Evolutionary conservation across 2,329 filamentous ascomycete genomes (phyloP).

Genomic region (Byssoonygena ceratinophila): DNA sequence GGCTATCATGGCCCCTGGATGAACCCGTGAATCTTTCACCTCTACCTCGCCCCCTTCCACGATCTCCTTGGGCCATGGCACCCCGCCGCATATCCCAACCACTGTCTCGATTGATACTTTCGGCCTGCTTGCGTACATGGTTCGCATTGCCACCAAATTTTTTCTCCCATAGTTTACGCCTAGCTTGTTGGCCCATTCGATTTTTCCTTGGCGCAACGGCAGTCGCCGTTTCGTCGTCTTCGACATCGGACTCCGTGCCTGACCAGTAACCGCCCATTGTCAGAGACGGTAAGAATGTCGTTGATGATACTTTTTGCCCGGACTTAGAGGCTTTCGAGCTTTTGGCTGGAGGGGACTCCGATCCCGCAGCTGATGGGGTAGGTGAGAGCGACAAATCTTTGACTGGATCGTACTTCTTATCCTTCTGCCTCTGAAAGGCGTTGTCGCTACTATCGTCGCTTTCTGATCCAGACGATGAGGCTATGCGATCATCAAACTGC

Average conservation of each 20-base stretch:
- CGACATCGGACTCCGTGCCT: conserved; percentile 48
- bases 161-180: conserved; percentile 51
- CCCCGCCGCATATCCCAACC: conserved; percentile 52
- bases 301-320: conserved; percentile 24
- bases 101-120: conserved; percentile 34
- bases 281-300: conserved; percentile 52
- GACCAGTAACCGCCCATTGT: conserved; percentile 53
- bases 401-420: conserved; percentile 15
- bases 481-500: conserved; percentile 29
- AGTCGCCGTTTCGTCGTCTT: conserved; percentile 34
- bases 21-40: conserved; percentile 17
- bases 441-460: conserved; percentile 22
- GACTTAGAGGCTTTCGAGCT: conserved; percentile 18
- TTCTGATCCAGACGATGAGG: conserved; percentile 20
- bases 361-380: conserved; percentile 25
- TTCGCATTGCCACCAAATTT: conserved; percentile 51
- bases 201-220: conserved; percentile 45
- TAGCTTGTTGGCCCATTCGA: conserved; percentile 51
- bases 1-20: background rate
- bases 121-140: conserved; percentile 41
- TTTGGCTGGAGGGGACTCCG: conserved; percentile 22
- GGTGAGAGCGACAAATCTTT: conserved; percentile 27
- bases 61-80: conserved; percentile 33
- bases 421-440: conserved; percentile 14
- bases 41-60: conserved; percentile 21